Evolutionary conservation across 805 yeast genomes (phyloP).

Genomic region (Candida boleticola): DNA sequence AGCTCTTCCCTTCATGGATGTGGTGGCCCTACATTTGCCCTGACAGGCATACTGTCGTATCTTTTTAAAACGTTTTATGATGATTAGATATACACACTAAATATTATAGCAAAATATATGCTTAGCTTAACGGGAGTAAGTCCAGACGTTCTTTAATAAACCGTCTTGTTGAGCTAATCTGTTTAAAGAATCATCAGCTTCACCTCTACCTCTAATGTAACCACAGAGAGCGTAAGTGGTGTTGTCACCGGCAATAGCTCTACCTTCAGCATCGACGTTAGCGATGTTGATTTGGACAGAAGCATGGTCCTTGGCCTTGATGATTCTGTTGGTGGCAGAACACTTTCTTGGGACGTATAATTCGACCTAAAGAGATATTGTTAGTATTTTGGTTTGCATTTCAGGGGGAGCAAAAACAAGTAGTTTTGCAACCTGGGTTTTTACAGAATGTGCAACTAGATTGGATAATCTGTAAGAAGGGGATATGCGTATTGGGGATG

Average conservation of each 20-base stretch:
- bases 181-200: constrained; percentile 98
- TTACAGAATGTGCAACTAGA: background rate
- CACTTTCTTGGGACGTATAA: constrained; percentile 99
- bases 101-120: constrained; percentile 3
- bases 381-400: constrained; percentile 34
- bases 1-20: too few species aligned
- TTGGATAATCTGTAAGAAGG: too few species aligned
- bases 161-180: constrained; percentile 99
- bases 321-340: constrained; percentile 99
- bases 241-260: constrained; percentile 85
- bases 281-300: constrained; percentile 99
- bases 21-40: too few species aligned
- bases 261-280: constrained; percentile 96
- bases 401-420: background rate
- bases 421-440: background rate
- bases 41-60: too few species aligned
- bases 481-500: too few species aligned
- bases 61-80: constrained; percentile 5
- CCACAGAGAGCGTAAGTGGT: constrained; percentile 97
- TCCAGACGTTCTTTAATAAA: constrained; percentile 93
- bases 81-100: constrained; percentile 22
- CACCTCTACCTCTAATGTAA: constrained; percentile 98
- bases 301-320: constrained; percentile 99
- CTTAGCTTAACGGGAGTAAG: constrained; percentile 78
- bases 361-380: constrained; percentile 72